Percentiles rank a stretch among this genome's conserved stretches.
phyloP scores from a whole-genome alignment of 495 filamentous ascomycete species.

The Aspergillus kassunensis region DNA sequence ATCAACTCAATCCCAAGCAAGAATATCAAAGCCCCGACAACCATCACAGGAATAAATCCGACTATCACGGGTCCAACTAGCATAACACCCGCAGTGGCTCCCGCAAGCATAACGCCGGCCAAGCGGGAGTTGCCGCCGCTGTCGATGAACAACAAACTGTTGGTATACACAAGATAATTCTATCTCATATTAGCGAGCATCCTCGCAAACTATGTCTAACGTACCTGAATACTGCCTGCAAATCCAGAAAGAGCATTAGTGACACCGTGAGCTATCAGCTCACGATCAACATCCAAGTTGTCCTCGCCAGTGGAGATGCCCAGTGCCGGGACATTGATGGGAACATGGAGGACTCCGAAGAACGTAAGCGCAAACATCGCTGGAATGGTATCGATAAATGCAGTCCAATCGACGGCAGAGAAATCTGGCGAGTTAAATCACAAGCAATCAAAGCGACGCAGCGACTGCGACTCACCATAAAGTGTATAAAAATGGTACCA shows the following conservation, averaged over 20 bases:
- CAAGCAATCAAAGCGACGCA: background rate
- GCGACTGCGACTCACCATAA: constrained; percentile 68
- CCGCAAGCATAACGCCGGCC: constrained; percentile 81
- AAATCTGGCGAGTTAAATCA: constrained; percentile 52
- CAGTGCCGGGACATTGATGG: constrained; percentile 93
- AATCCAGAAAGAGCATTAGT: constrained; percentile 88
- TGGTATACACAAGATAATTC: constrained; percentile 97
- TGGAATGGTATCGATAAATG: constrained; percentile 74
- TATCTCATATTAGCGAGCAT: constrained; percentile 19
- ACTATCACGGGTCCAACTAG: constrained; percentile 80
- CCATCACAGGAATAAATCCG: constrained; percentile 93
- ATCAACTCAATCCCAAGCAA: constrained; percentile 87
- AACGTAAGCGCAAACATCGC: constrained; percentile 98
- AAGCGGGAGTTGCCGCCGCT: constrained; percentile 83
- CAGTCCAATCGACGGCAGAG: constrained; percentile 69
- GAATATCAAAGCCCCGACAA: constrained; percentile 93
- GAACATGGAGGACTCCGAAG: constrained; percentile 94
- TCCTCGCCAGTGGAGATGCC: constrained; percentile 88
- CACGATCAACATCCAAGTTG: constrained; percentile 82
- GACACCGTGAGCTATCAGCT: constrained; percentile 88
- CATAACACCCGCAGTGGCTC: constrained; percentile 74
- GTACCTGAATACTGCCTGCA: constrained; percentile 79
- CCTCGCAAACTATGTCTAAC: background rate
- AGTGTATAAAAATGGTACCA: constrained; percentile 97
- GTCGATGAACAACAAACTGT: constrained; percentile 89